Evolutionary conservation across 2,329 filamentous ascomycete genomes (phyloP).

Genomic region (Phaeoacremonium minimum): DNA sequence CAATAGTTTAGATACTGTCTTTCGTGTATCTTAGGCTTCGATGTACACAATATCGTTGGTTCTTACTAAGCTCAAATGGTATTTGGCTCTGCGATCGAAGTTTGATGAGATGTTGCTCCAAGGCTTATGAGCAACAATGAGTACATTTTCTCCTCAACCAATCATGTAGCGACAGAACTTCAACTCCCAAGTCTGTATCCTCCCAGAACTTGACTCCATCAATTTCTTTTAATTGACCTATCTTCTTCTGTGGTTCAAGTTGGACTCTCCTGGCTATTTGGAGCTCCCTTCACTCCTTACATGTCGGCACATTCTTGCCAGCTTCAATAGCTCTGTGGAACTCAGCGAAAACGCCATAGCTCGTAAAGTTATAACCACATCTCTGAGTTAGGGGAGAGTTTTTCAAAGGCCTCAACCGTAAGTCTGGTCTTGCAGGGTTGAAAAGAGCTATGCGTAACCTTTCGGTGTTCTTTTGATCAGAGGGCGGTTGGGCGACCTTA

Average conservation of each 20-base stretch:
- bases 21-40: too few species aligned
- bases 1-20: too few species aligned
- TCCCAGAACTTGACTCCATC: conserved; percentile 40
- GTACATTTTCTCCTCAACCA: too few species aligned
- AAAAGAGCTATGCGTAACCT: conserved; percentile 37
- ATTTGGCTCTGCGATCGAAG: too few species aligned
- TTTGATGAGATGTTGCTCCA: too few species aligned
- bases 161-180: too few species aligned
- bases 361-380: conserved; percentile 35
- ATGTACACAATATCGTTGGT: too few species aligned
- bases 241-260: conserved; percentile 34
- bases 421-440: conserved; percentile 38
- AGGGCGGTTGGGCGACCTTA: conserved; percentile 34
- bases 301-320: conserved; percentile 37
- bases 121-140: too few species aligned
- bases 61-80: too few species aligned
- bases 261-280: conserved; percentile 35
- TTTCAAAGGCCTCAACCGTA: conserved; percentile 32
- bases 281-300: conserved; percentile 43
- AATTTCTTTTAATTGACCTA: conserved; percentile 35
- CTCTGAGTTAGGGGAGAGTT: conserved; percentile 23
- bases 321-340: conserved; percentile 35
- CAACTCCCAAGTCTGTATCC: conserved; percentile 40
- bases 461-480: conserved; percentile 31
- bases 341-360: conserved; percentile 40